Percentiles rank a stretch among this genome's conserved stretches.
These are phyloP conservation scores for Populus simonii DNA, from an alignment of 345 rosid genomes.

Conservation along the genomic window DNA sequence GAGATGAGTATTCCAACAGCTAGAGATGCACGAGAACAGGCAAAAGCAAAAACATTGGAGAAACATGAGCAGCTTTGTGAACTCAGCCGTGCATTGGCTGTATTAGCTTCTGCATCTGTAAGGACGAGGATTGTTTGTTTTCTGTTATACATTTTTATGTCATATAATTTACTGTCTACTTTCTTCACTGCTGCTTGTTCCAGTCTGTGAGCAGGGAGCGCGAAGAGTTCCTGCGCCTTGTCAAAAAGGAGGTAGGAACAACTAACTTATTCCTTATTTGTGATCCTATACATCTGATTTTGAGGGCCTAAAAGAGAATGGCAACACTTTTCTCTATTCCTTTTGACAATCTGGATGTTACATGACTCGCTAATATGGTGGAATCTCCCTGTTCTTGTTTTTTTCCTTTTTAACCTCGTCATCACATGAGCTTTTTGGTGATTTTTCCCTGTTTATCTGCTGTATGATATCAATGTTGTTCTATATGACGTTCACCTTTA, in stretches of 20 bases:
- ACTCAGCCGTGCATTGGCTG: slow-evolving; percentile 93
- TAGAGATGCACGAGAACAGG: slow-evolving; percentile 69
- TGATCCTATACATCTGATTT: neutral
- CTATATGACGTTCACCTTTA: neutral
- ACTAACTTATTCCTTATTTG: neutral
- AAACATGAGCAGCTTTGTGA: slow-evolving; percentile 96
- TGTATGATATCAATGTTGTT: neutral
- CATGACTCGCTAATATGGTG: neutral
- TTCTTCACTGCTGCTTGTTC: slow-evolving; percentile 25
- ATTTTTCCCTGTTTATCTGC: neutral
- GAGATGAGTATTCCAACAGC: slow-evolving; percentile 69
- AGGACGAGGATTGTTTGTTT: slow-evolving; percentile 20
- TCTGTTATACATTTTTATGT: neutral
- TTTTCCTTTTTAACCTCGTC: neutral
- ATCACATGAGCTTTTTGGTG: neutral
- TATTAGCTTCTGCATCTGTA: slow-evolving; percentile 97
- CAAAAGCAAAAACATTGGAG: slow-evolving; percentile 78
- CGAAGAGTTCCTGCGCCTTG: slow-evolving; percentile 85
- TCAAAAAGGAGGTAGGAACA: slow-evolving; percentile 71
- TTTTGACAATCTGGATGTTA: neutral
- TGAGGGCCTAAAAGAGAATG: neutral
- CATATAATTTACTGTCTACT: slow-evolving; percentile 11
- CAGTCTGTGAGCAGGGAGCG: slow-evolving; percentile 97
- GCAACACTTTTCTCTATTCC: neutral
- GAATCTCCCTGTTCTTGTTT: neutral